Base-by-base conservation (phyloP, 169 alveolate genomes). In the Cryptosporidium sp. region DNA sequence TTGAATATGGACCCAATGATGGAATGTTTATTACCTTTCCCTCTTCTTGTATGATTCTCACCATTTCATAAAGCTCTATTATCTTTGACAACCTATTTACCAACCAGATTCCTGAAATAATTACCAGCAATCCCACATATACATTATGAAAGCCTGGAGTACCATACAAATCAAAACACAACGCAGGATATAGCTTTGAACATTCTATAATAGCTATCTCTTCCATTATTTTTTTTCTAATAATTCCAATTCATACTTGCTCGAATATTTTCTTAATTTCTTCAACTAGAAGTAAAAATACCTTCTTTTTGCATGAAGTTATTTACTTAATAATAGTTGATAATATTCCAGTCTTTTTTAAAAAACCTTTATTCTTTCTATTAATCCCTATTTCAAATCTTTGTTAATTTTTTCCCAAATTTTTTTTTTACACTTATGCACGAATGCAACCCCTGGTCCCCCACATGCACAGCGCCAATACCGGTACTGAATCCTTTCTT, bases 121-220 rank as follows among this genome's bases (percentile, higher is more conserved):
- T 62, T 14, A 59, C 16, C 21, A 80, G 2, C 9, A 80, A 61
- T 10, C 69, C 68, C 16, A 80, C 45, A 41, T 43, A 61, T 10
- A 67, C 43, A n/a, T 80, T 80, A 33, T 80, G 89, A 58, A 65
- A 80, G 14, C 89, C 89, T 18, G 89, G 74, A 37, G 80, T 74
- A 58, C 89, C 89, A 10, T 35, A 29, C n/a, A 35, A 14, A 50
- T 80, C 89, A 26, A 80, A 62, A 45, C 89, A 80, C 26, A 80
- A 23, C 23, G 89, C 58, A 14, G 89, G 89, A 62, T 59, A 26
- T 33, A 80, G 37, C 18, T 29, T 45, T 45, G 89, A 35, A 6
- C 89, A 80, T n/a, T 74, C 68, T 55, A 74, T 55, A 21, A 55
- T 5, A 2, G 6, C 12, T 55, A 16, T 55, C 4, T 55, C 67